Evolutionary conservation across 139 green algal genomes (phyloP).

Genomic region (Asterochloris erici): DNA sequence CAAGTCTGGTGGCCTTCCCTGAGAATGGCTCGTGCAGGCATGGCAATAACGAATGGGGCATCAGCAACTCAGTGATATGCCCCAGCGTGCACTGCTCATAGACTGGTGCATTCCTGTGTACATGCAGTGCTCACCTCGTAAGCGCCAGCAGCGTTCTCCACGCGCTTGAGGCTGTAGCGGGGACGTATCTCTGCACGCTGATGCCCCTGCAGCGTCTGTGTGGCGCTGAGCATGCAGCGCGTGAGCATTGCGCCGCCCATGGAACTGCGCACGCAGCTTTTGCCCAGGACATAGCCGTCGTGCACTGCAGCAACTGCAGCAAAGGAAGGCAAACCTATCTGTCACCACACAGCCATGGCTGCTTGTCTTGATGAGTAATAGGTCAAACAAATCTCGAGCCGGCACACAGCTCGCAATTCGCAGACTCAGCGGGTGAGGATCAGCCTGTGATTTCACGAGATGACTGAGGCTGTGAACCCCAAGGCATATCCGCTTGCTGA

Average conservation of each 20-base stretch:
- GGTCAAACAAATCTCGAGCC: too few relatives aligned
- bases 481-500: conserved; percentile 97
- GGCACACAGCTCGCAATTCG: too few relatives aligned
- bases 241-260: conserved; percentile 75
- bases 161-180: conserved; percentile 72
- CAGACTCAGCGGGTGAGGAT: conserved; percentile 8
- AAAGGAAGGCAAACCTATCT: neutral
- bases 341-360: neutral
- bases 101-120: too few relatives aligned
- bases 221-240: conserved; percentile 44
- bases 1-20: too few relatives aligned
- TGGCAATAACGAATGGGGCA: too few relatives aligned
- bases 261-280: conserved; percentile 61
- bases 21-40: too few relatives aligned
- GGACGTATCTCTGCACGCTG: conserved; percentile 47
- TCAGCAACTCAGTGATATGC: too few relatives aligned
- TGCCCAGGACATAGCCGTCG: conserved; percentile 90
- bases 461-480: conserved; percentile 94
- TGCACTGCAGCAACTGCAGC: conserved; percentile 85
- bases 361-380: neutral
- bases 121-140: conserved; percentile 50
- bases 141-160: conserved; percentile 53
- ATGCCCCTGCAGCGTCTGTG: conserved; percentile 45
- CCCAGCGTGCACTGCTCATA: too few relatives aligned
- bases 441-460: conserved; percentile 37